phyloP scores from a whole-genome alignment of 2,329 filamentous ascomycete species.

The Aspergillus novofumigatus region DNA sequence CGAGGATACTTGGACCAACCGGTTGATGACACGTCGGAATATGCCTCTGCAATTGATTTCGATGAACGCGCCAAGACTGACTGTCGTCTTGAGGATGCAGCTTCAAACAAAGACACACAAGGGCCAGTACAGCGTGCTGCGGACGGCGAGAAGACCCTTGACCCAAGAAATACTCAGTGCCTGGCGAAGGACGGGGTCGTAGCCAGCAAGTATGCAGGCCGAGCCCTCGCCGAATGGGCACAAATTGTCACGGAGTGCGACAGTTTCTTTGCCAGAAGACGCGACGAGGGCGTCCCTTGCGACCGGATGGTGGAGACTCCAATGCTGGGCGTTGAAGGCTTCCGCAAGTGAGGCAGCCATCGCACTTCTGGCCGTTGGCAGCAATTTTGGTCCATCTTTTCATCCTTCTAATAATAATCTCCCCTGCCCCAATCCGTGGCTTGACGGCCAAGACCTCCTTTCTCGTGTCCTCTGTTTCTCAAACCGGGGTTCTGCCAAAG shows the following conservation, averaged over 20 bases:
- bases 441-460: neutral
- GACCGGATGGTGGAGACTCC: slow-evolving; percentile 59
- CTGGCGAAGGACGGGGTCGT: slow-evolving; percentile 28
- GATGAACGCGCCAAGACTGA: slow-evolving; percentile 12
- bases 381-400: neutral
- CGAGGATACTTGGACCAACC: slow-evolving; percentile 23
- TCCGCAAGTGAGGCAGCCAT: slow-evolving; percentile 41
- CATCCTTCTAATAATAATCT: neutral
- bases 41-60: slow-evolving; percentile 14
- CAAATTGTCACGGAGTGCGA: slow-evolving; percentile 59
- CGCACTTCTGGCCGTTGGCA: neutral
- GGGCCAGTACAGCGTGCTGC: neutral
- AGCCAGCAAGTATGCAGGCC: slow-evolving; percentile 56
- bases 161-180: slow-evolving; percentile 5
- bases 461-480: neutral
- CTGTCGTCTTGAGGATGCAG: slow-evolving; percentile 5
- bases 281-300: slow-evolving; percentile 57
- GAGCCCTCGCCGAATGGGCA: slow-evolving; percentile 62
- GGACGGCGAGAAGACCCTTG: slow-evolving; percentile 7
- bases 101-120: slow-evolving; percentile 1
- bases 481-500: neutral
- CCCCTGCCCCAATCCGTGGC: neutral
- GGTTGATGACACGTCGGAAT: slow-evolving; percentile 21
- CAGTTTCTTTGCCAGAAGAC: slow-evolving; percentile 59
- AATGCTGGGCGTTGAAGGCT: slow-evolving; percentile 58